Percentiles rank a stretch among this genome's conserved stretches.
Evolutionary conservation across 306 rosid species (phyloP).

Genomic region (Cucurbita maxima): DNA sequence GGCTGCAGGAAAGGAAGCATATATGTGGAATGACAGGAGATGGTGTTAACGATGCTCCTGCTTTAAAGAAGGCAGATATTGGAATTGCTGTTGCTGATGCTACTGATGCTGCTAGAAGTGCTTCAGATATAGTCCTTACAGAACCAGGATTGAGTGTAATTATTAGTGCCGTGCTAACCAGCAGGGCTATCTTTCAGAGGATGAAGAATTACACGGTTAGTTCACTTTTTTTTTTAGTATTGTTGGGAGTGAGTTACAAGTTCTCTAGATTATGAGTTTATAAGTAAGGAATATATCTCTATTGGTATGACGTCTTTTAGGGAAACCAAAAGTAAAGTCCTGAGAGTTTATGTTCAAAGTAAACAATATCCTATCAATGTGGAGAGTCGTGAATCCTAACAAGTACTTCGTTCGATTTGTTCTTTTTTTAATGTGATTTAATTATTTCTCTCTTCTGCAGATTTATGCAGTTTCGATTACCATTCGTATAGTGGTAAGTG

Average conservation of each 20-base stretch:
- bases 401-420: background rate
- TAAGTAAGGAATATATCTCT: no score
- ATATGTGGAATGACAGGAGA: conserved; percentile 99
- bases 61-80: conserved; percentile 89
- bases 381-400: no score
- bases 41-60: conserved; percentile 98
- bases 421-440: background rate
- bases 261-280: no score
- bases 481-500: conserved; percentile 90
- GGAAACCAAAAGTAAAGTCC: no score
- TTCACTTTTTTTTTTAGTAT: conserved; percentile 6
- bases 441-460: conserved; percentile 30
- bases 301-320: no score
- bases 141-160: conserved; percentile 98
- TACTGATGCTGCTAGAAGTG: conserved; percentile 97
- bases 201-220: conserved; percentile 95
- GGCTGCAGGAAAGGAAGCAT: conserved; percentile 86
- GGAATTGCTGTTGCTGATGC: conserved; percentile 99
- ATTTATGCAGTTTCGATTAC: conserved; percentile 97
- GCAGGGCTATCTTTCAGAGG: conserved; percentile 96
- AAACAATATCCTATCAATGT: no score
- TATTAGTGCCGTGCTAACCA: conserved; percentile 90
- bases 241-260: no score
- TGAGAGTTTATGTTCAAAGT: no score
- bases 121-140: conserved; percentile 94